Conservation (phyloP, 306 rosid genomes). For the Vigna mungo region DNA sequence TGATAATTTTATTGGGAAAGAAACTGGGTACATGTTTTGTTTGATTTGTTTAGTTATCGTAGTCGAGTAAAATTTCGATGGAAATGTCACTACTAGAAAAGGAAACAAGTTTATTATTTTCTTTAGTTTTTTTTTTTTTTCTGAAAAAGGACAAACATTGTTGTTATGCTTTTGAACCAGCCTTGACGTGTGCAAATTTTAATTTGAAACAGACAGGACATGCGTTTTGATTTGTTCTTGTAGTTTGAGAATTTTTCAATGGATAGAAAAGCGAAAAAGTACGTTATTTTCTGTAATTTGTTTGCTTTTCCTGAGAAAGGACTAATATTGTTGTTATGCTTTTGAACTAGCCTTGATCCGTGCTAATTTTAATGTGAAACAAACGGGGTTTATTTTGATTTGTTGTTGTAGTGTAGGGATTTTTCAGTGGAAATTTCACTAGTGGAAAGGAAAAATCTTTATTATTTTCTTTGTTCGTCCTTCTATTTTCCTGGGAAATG, state of each 20-base stretch:
- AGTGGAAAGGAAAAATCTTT: neutral
- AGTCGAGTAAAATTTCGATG: slow-evolving; percentile 4
- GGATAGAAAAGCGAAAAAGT: neutral
- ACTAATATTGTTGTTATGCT: neutral
- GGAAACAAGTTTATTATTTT: neutral
- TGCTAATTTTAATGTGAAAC: neutral
- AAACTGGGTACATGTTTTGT: neutral
- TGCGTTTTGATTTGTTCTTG: neutral
- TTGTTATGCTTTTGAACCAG: slow-evolving; percentile 44
- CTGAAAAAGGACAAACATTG: neutral
- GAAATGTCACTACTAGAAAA: neutral
- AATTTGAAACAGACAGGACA: neutral
- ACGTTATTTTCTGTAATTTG: neutral
- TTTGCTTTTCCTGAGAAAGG: neutral
- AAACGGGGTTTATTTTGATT: neutral
- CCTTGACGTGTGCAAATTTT: slow-evolving; percentile 26
- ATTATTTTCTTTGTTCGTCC: neutral
- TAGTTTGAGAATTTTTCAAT: slow-evolving; percentile 7
- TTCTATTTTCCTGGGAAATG: neutral
- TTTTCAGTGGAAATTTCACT: slow-evolving; percentile 5
- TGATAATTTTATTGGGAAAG: slow-evolving; percentile 6
- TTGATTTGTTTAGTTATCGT: neutral
- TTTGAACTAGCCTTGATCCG: slow-evolving; percentile 49
- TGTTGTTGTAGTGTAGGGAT: neutral
- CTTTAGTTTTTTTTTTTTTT: neutral